phyloP scores from a whole-genome alignment of 148 eudicot species.

The Rhododendron molle region DNA sequence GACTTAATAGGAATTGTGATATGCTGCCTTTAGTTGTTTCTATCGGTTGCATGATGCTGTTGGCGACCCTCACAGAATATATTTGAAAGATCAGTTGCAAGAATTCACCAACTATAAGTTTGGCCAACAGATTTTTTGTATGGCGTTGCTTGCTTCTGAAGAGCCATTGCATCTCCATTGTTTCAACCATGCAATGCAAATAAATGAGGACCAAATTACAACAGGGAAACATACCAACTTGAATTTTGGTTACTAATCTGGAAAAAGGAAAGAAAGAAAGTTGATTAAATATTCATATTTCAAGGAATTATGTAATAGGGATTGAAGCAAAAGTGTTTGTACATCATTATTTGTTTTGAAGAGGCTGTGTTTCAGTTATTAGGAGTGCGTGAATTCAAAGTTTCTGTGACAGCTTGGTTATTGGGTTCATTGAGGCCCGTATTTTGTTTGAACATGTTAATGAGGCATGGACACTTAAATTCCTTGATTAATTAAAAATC shows the following conservation, averaged over 20 bases:
- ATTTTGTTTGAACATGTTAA: neutral
- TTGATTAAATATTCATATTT: neutral
- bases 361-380: neutral
- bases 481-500: neutral
- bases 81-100: neutral
- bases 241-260: neutral
- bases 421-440: neutral
- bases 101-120: neutral
- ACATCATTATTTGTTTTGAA: neutral
- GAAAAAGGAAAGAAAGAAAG: neutral
- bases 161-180: neutral
- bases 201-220: neutral
- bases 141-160: neutral
- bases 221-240: neutral
- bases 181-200: neutral
- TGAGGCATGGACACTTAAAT: neutral
- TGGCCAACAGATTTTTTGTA: neutral
- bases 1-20: neutral
- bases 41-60: neutral
- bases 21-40: neutral
- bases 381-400: neutral
- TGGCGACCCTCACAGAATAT: neutral
- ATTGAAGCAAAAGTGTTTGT: neutral
- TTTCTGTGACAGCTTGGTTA: neutral
- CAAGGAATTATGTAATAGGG: neutral